These are phyloP conservation scores for Strobilomyces dryophilus DNA, from an alignment of 768 basidiomycete species.

Conservation along the genomic window DNA sequence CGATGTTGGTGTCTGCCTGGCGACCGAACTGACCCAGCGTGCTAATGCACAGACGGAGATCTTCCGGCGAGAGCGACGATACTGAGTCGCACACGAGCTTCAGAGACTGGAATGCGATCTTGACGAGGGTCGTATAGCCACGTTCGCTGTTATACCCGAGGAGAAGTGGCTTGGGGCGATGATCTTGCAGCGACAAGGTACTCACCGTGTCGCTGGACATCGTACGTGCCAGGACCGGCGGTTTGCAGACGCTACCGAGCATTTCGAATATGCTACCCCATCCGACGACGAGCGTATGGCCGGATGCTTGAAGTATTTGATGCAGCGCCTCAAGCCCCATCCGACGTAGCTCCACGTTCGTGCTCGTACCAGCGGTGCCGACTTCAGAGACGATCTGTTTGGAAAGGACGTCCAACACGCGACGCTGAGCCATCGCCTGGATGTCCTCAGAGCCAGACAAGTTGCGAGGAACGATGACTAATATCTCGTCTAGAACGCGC, in stretches of 20 bases:
- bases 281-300: conserved; percentile 86
- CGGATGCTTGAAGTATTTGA: conserved; percentile 85
- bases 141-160: conserved; percentile 61
- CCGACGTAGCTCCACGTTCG: conserved; percentile 71
- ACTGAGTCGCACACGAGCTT: conserved; percentile 94
- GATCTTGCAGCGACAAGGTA: conserved; percentile 37
- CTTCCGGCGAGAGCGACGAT: conserved; percentile 70
- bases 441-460: conserved; percentile 55
- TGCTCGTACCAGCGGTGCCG: conserved; percentile 41
- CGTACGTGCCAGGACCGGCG: conserved; percentile 37
- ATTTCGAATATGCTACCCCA: conserved; percentile 95
- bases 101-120: conserved; percentile 91
- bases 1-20: conserved; percentile 94
- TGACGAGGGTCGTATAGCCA: conserved; percentile 70
- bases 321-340: conserved; percentile 90
- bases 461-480: conserved; percentile 73
- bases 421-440: conserved; percentile 69
- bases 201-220: conserved; percentile 39
- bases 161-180: conserved; percentile 43
- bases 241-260: conserved; percentile 81
- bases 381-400: conserved; percentile 61
- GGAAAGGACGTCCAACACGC: conserved; percentile 81
- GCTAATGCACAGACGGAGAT: conserved; percentile 83
- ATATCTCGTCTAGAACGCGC: conserved; percentile 78
- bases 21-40: conserved; percentile 90